Evolutionary conservation across 768 basidiomycete genomes (phyloP).

Genomic region (Daedaleopsis sinensis): DNA sequence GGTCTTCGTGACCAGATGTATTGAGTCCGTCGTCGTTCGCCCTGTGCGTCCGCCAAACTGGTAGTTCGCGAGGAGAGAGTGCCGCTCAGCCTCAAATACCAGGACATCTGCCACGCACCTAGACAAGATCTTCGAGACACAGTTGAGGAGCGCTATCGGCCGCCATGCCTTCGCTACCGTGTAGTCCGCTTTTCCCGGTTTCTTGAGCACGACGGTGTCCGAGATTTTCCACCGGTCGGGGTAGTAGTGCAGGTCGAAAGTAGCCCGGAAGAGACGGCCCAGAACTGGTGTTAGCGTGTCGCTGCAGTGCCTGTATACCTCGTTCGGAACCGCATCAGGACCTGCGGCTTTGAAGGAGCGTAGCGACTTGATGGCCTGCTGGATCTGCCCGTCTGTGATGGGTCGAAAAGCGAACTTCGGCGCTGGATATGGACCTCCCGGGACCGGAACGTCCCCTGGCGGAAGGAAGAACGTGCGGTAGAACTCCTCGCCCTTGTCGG

Average conservation of each 20-base stretch:
- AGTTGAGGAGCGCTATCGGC: conserved; percentile 37
- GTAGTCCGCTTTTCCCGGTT: conserved; percentile 38
- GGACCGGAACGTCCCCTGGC: no score
- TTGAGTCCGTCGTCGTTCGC: conserved; percentile 27
- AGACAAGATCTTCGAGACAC: conserved; percentile 26
- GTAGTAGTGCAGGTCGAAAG: conserved; percentile 27
- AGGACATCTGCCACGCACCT: conserved; percentile 23
- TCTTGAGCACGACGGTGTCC: conserved; percentile 31
- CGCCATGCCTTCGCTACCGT: conserved; percentile 34
- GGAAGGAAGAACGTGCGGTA: no score
- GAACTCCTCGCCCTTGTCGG: no score
- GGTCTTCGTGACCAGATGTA: conserved; percentile 26
- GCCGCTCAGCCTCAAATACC: conserved; percentile 6
- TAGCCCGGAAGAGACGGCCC: conserved; percentile 32
- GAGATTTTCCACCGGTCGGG: conserved; percentile 33
- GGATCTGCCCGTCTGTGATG: conserved; percentile 33
- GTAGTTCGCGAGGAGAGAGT: conserved; percentile 17
- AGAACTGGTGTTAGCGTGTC: conserved; percentile 31
- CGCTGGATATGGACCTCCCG: conserved; percentile 32
- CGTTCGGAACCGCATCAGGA: conserved; percentile 34
- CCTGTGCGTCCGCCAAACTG: no score
- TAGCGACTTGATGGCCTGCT: conserved; percentile 27
- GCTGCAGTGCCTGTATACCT: conserved; percentile 32
- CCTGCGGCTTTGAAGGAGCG: conserved; percentile 42
- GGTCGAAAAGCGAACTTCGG: conserved; percentile 22